Conservation (phyloP, 202 grass and related monocot genomes). For the Zizania palustris region DNA sequence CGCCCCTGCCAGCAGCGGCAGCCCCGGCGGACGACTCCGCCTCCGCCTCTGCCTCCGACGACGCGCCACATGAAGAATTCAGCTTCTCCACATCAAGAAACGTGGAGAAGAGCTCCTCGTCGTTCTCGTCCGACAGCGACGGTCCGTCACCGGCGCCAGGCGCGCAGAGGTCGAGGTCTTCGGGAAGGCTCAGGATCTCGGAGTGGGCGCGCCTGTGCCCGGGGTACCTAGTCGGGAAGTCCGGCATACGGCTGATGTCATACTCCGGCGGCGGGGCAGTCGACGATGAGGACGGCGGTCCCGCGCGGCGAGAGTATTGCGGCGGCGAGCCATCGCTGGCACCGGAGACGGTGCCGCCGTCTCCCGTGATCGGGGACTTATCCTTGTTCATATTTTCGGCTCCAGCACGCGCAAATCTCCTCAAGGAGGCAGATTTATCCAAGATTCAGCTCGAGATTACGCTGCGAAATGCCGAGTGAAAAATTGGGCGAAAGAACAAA, state of each 20-base stretch:
- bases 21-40: conserved; percentile 36
- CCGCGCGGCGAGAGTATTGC: conserved; percentile 24
- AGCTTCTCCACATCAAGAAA: conserved; percentile 85
- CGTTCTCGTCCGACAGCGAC: conserved; percentile 83
- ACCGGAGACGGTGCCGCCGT: conserved; percentile 28
- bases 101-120: conserved; percentile 84
- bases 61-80: conserved; percentile 51
- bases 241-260: conserved; percentile 78
- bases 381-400: conserved; percentile 55
- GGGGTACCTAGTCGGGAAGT: conserved; percentile 62
- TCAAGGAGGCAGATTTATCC: conserved; percentile 15
- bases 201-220: conserved; percentile 87
- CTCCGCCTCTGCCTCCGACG: conserved; percentile 50
- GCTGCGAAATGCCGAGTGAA: conserved; percentile 9
- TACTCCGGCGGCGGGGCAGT: conserved; percentile 44
- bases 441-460: conserved; percentile 34
- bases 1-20: conserved; percentile 27
- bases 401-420: conserved; percentile 35
- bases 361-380: conserved; percentile 50
- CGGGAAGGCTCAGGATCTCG: conserved; percentile 84
- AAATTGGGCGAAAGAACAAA: conserved; percentile 22
- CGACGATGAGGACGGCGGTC: conserved; percentile 34
- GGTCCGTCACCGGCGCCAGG: conserved; percentile 60
- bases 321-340: conserved; percentile 45
- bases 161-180: conserved; percentile 69